Evolutionary conservation across 176 grass and related monocot species (phyloP).

Genomic region (Calamus simplicifolius): DNA sequence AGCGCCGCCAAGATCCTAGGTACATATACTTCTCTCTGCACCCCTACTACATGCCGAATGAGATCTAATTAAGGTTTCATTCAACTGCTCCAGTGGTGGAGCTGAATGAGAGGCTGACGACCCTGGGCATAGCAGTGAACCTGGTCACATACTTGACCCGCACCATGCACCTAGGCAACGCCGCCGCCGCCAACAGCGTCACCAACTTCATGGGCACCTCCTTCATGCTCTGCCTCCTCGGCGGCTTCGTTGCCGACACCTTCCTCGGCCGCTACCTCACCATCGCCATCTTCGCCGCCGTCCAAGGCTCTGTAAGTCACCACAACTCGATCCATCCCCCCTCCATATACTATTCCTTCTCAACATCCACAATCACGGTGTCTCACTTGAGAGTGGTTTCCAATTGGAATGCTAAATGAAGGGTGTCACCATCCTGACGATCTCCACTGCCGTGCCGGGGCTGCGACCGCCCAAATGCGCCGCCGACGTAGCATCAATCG

Average conservation of each 20-base stretch:
- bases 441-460: slow-evolving; percentile 55
- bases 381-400: no score
- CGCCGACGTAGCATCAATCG: slow-evolving; percentile 14
- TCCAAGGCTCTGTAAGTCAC: slow-evolving; percentile 55
- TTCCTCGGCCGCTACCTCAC: slow-evolving; percentile 96
- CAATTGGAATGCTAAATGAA: slow-evolving; percentile 3
- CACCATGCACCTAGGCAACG: slow-evolving; percentile 92
- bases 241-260: slow-evolving; percentile 89
- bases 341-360: background rate
- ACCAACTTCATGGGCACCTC: slow-evolving; percentile 96
- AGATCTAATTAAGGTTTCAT: no score
- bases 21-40: background rate
- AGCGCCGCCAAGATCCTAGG: slow-evolving; percentile 87
- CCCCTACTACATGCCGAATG: background rate
- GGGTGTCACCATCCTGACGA: slow-evolving; percentile 75
- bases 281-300: slow-evolving; percentile 73
- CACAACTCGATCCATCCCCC: background rate
- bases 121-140: slow-evolving; percentile 91
- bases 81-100: slow-evolving; percentile 44
- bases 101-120: slow-evolving; percentile 87
- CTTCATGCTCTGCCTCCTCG: slow-evolving; percentile 93
- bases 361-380: no score
- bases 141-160: slow-evolving; percentile 86
- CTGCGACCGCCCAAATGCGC: slow-evolving; percentile 49
- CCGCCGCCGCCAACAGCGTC: slow-evolving; percentile 70